Evolutionary conservation across 306 rosid genomes (phyloP), one percentile per base, ranked within the genome.

Genomic region (Dicorynia guianensis): DNA sequence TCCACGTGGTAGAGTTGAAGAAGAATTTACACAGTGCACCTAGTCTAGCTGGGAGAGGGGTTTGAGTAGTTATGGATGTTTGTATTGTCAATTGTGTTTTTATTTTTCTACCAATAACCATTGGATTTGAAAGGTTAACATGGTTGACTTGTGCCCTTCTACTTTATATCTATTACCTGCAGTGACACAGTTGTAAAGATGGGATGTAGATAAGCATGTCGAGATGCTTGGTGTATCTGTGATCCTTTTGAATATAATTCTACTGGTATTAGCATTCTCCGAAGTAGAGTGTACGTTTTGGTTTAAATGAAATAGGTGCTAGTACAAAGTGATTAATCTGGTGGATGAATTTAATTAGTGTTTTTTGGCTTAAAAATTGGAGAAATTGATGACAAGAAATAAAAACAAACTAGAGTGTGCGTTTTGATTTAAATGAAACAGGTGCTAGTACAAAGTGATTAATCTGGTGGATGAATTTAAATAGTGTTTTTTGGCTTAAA

Each of bases 101-200:
- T 13, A 17, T 39, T 43, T 3, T 30, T 10, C 74, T 3, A 49
- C 42, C 20, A 50, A 11, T 40, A 42, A 60, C 25, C 18, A 17
- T 71, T 65, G 47, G 13, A 57, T 42, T 71, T 81, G 30, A 71
- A 65, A 76, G 59, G 60, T 65, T 42, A 59, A 59, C 57, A 19
- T 38, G 18, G 19, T 49, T 64, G 44, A 11, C 39, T 7, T 44
- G 61, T 72, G 77, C 47, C 19, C 50, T 50, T 42, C 34, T 57
- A 8, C 56, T 25, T 59, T 65, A 53, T 70, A 39, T 35, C 56
- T 46, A 35, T 18, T 71, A 72, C 43, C 55, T 30, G 20, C 46
- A 0, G 36, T 52, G 58, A 57, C 43, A 1, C 59, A 12, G n/a
- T 35, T 43, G 56, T 59, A 50, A 52, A 77, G 57, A 52, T 43